These are phyloP conservation scores for Populus alba DNA, from an alignment of 345 rosid genomes.

Conservation along the genomic window DNA sequence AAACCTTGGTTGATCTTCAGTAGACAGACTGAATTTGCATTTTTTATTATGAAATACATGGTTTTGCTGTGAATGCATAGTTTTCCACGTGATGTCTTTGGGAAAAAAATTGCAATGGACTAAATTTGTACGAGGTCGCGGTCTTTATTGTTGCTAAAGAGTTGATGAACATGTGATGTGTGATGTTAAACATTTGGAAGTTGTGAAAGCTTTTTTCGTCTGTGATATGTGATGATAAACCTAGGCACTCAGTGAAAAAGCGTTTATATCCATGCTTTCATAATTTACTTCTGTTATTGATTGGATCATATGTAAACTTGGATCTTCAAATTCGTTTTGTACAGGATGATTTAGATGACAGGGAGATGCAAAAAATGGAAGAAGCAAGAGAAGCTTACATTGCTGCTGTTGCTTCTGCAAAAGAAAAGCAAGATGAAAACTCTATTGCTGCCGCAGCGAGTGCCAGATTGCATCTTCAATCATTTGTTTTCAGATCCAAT, in stretches of 20 bases:
- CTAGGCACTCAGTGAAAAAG: background rate
- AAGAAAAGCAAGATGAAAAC: constrained; percentile 79
- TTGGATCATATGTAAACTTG: background rate
- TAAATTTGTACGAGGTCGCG: background rate
- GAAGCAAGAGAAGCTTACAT: constrained; percentile 73
- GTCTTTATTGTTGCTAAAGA: background rate
- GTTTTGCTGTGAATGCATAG: background rate
- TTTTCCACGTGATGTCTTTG: too few relatives aligned
- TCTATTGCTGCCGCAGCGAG: constrained; percentile 70
- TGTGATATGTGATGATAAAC: background rate
- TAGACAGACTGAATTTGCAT: background rate
- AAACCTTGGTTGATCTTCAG: background rate
- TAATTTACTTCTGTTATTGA: background rate
- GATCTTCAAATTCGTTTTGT: constrained; percentile 1
- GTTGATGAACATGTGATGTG: too few relatives aligned
- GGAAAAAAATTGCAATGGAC: background rate
- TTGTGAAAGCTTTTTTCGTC: background rate
- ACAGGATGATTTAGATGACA: constrained; percentile 58
- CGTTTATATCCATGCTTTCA: background rate
- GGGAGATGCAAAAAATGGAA: constrained; percentile 63
- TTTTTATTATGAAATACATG: background rate
- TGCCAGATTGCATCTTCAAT: constrained; percentile 65
- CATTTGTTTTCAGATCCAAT: constrained; percentile 49
- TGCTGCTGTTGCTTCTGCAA: constrained; percentile 63
- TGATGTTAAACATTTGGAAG: too few relatives aligned